phyloP scores from a whole-genome alignment of 2,329 filamentous ascomycete species.

The Apiospora aurea region DNA sequence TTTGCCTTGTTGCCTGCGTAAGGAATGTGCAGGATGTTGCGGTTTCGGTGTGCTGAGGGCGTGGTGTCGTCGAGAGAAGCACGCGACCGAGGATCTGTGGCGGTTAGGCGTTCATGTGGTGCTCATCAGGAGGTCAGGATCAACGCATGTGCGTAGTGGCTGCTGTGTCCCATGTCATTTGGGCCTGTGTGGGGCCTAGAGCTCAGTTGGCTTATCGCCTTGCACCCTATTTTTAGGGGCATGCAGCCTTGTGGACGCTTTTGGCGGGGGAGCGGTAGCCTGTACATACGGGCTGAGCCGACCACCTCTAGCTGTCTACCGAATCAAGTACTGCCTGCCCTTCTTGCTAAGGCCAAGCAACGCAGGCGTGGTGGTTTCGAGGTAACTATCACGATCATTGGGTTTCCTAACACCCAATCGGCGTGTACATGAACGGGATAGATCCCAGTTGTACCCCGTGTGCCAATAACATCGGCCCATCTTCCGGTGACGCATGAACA shows the following conservation, averaged over 20 bases:
- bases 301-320: background rate
- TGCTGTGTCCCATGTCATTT: background rate
- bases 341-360: background rate
- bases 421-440: too few relatives aligned
- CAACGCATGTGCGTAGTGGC: background rate
- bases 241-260: slow-evolving; percentile 11
- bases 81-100: background rate
- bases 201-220: slow-evolving; percentile 1
- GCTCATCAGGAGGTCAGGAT: background rate
- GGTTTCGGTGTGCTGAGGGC: background rate
- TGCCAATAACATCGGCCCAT: background rate
- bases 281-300: background rate
- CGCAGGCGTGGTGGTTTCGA: background rate
- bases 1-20: background rate
- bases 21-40: background rate
- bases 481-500: background rate
- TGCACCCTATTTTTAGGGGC: slow-evolving; percentile 17
- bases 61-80: background rate
- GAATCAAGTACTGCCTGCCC: background rate
- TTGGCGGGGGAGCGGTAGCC: background rate
- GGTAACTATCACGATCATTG: too few relatives aligned
- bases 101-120: background rate
- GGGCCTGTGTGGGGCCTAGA: background rate
- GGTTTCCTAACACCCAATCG: too few relatives aligned
- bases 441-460: background rate